Percentiles rank a stretch among this genome's conserved stretches.
Evolutionary conservation across 495 filamentous ascomycete species (phyloP).

Genomic region (Xylaria castorea): DNA sequence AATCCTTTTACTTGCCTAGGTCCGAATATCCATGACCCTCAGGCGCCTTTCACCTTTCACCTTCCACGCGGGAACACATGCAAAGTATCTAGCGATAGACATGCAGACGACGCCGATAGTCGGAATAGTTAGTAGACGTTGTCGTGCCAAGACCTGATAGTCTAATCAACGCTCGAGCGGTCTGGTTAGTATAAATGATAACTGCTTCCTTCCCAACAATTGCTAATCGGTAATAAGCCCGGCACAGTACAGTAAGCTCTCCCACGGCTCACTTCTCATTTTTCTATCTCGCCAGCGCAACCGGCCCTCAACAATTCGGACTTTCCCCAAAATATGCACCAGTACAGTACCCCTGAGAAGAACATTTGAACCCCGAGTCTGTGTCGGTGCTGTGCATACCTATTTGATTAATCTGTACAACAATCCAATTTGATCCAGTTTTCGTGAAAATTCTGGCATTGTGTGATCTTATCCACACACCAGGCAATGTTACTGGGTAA

Average conservation of each 20-base stretch:
- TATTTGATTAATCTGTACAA: conserved; percentile 11
- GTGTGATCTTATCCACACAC: not conserved
- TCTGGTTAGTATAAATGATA: not conserved
- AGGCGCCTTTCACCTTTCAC: not conserved
- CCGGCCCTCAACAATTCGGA: conserved; percentile 29
- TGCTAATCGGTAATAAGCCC: conserved; percentile 27
- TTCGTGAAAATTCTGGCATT: not conserved
- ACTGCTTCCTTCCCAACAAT: conserved; percentile 18
- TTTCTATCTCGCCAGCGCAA: conserved; percentile 7
- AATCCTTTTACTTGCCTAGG: conserved; percentile 13
- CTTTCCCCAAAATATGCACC: conserved; percentile 22
- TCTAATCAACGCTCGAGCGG: not conserved
- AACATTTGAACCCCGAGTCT: conserved; percentile 5
- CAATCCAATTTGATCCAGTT: not conserved
- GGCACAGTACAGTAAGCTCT: conserved; percentile 21
- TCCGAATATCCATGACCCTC: not conserved
- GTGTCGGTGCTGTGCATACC: not conserved
- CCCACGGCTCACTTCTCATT: not conserved
- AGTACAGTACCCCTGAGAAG: not conserved
- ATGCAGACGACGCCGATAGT: not conserved
- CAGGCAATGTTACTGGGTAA: not conserved
- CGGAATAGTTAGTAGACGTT: not conserved
- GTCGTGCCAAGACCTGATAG: conserved; percentile 2
- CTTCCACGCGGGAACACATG: not conserved
- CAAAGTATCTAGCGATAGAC: not conserved